These are phyloP conservation scores for Globisporangium takayamanum DNA, from an alignment of 352 stramenopile species.

Conservation along the genomic window DNA sequence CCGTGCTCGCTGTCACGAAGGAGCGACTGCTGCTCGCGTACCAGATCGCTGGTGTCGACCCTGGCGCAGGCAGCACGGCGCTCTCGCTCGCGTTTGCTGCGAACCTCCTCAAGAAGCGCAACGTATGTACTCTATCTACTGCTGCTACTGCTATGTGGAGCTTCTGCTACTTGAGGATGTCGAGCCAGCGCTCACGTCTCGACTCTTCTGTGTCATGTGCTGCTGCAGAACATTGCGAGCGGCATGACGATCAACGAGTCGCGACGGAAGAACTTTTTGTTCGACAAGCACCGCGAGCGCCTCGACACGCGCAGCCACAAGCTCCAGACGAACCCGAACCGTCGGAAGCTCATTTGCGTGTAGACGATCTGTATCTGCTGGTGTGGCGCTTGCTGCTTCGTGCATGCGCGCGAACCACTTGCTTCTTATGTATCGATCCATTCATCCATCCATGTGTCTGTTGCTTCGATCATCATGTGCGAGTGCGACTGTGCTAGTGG, in stretches of 20 bases:
- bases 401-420: too few relatives aligned
- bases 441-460: too few relatives aligned
- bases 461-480: too few relatives aligned
- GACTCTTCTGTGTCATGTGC: background rate
- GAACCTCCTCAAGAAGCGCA: conserved; percentile 76
- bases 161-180: background rate
- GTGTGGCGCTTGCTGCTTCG: too few relatives aligned
- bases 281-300: conserved; percentile 74
- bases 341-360: conserved; percentile 65
- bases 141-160: conserved; percentile 1
- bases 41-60: conserved; percentile 62
- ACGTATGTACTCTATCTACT: conserved; percentile 28
- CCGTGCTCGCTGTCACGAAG: conserved; percentile 73
- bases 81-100: conserved; percentile 76
- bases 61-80: conserved; percentile 43
- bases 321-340: conserved; percentile 80
- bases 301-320: conserved; percentile 83
- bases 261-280: conserved; percentile 61
- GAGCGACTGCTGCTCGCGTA: conserved; percentile 73
- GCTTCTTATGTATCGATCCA: too few relatives aligned
- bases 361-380: conserved; percentile 24
- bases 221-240: conserved; percentile 59
- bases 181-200: background rate
- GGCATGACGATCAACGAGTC: conserved; percentile 67
- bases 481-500: too few relatives aligned